Evolutionary conservation across 2,329 filamentous ascomycete species (phyloP).

Genomic region (Penicillium sp.): DNA sequence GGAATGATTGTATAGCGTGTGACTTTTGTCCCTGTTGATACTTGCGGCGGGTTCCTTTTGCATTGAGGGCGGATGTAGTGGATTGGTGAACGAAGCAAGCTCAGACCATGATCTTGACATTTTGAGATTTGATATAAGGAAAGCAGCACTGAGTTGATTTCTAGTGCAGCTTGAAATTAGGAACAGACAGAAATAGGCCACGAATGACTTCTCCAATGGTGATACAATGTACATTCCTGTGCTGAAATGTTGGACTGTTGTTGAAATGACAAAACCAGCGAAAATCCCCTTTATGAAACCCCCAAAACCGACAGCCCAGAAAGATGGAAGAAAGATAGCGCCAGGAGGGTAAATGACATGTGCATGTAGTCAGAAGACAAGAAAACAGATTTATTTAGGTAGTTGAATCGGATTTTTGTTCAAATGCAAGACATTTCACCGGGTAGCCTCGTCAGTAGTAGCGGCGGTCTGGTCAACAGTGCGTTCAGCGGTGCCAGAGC

Average conservation of each 20-base stretch:
- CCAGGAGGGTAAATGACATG: slow-evolving; percentile 5
- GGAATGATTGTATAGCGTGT: not conserved
- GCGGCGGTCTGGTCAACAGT: slow-evolving; percentile 24
- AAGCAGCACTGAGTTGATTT: slow-evolving; percentile 2
- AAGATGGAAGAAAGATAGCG: slow-evolving; percentile 18
- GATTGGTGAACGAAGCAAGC: not conserved
- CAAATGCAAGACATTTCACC: slow-evolving; percentile 18
- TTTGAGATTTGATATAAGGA: not conserved
- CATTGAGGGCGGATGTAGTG: not conserved
- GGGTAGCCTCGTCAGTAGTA: slow-evolving; percentile 24
- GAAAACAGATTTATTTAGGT: not conserved
- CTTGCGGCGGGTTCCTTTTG: not conserved
- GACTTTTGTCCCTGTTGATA: not conserved
- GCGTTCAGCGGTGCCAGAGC: slow-evolving; percentile 25
- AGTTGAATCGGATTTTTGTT: not conserved
- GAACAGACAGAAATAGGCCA: not conserved
- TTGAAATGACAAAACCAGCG: slow-evolving; percentile 7
- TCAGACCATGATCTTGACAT: not conserved
- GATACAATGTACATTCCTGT: slow-evolving; percentile 13
- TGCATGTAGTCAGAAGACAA: not conserved
- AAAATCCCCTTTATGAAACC: slow-evolving; percentile 7
- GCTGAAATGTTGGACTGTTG: slow-evolving; percentile 13
- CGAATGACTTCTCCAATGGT: slow-evolving; percentile 12
- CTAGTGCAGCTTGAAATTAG: slow-evolving; percentile 1
- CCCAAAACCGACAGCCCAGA: slow-evolving; percentile 12